Percentiles rank a stretch among this genome's conserved stretches.
Evolutionary conservation across 78 protist species (phyloP).

Genomic region (Planoprotostelium fungivorum): DNA sequence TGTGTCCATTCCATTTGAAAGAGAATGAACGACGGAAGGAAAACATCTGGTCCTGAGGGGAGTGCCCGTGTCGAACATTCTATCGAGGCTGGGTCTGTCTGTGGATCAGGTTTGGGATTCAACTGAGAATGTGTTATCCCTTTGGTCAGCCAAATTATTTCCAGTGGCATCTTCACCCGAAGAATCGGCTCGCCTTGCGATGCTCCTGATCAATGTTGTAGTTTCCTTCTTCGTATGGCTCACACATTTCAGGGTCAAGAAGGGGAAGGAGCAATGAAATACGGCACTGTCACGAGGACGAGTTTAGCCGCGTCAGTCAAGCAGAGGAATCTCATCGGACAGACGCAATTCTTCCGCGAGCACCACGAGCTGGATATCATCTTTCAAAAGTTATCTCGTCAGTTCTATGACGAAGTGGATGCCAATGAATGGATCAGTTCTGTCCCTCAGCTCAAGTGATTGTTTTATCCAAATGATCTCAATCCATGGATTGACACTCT

Average conservation of each 20-base stretch:
- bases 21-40: neutral
- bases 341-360: neutral
- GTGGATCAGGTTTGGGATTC: neutral
- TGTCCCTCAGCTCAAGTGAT: neutral
- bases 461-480: too few species aligned
- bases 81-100: neutral
- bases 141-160: neutral
- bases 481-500: neutral
- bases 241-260: too few species aligned
- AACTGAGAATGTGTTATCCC: neutral
- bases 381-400: neutral
- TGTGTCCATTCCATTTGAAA: neutral
- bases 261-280: too few species aligned
- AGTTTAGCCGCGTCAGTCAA: neutral
- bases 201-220: neutral
- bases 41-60: neutral
- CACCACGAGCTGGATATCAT: neutral
- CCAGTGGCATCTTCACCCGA: neutral
- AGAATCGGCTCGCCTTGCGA: neutral
- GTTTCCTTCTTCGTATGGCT: too few species aligned
- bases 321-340: neutral
- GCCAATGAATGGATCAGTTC: neutral
- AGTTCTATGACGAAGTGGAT: neutral
- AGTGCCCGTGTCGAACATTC: neutral
- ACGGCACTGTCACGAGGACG: neutral